Evolutionary conservation across 2,329 filamentous ascomycete species (phyloP), one percentile per base, ranked within the genome.

Genomic region (Trichocomaceae sp.): DNA sequence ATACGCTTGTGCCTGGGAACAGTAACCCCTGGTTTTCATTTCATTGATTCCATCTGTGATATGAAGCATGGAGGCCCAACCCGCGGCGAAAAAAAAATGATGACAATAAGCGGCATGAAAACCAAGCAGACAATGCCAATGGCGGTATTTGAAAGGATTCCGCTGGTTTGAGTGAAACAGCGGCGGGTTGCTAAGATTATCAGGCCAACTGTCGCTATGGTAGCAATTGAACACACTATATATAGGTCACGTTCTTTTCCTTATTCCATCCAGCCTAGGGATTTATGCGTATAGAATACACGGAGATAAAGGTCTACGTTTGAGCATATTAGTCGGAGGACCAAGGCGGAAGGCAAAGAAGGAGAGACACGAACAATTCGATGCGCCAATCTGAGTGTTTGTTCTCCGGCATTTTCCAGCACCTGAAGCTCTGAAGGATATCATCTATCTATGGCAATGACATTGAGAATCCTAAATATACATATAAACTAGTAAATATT

Each of bases 191-290:
- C 23, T 19, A 50, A 7, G 5, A 50, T 35, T 9, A 23, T 10
- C 9, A 20, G 9, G 20, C 48, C 35, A n/a, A 50, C 37, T 8
- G 48, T 29, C 37, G 35, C 53, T 17, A 63, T n/a, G 7, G 57
- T 15, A 9, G 54, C 31, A 47, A 59, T 52, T 3, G 71, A 74
- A 53, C 62, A 66, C 33, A 64, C 61, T 4, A 73, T 54, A 73
- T 54, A 51, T 75, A 74, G 5, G 54, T 63, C 0, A 52, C 57
- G 71, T 70, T 73, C 31, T 71, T 60, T 58, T 76, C 72, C 7
- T 63, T 63, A 50, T 76, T 75, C 75, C 74, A 77, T 75, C 75
- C 74, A 77, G 50, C 74, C 73, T 2, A 74, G 65, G 47, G 73
- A 72, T 50, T 72, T 63, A 52, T 77, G 73, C 0, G 72, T 75